phyloP scores from a whole-genome alignment of 306 rosid genomes.

The Trichosanthes truncata region DNA sequence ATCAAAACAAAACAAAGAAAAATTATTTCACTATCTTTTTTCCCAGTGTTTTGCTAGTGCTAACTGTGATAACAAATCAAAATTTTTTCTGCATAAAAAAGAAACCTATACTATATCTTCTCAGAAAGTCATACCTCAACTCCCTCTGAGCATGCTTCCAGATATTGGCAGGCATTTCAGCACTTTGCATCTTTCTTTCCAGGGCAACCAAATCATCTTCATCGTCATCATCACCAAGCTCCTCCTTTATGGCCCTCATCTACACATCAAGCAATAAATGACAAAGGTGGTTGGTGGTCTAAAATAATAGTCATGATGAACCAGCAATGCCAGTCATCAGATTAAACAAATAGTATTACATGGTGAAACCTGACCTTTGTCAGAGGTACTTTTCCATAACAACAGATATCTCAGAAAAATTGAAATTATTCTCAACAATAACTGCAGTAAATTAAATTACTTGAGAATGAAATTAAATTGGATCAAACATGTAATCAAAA shows the following conservation, averaged over 20 bases:
- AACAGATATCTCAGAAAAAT: not conserved
- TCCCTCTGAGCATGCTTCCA: constrained; percentile 96
- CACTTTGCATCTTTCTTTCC: constrained; percentile 95
- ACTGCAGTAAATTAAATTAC: not conserved
- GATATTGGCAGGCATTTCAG: constrained; percentile 89
- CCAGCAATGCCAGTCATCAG: not conserved
- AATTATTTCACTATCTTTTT: not conserved
- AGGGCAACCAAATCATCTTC: constrained; percentile 85
- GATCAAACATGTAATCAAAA: not conserved
- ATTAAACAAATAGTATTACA: not conserved
- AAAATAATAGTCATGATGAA: not conserved
- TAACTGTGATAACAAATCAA: not conserved
- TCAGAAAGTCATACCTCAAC: constrained; percentile 49
- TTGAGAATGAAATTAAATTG: not conserved
- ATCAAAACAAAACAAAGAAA: too few relatives aligned
- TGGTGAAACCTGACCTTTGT: not conserved
- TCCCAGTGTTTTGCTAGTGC: not conserved
- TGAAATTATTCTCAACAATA: not conserved
- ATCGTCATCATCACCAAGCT: constrained; percentile 98
- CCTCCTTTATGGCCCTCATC: constrained; percentile 99
- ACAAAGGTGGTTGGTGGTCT: not conserved
- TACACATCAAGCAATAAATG: constrained; percentile 26
- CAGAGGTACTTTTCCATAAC: not conserved
- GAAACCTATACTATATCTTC: not conserved
- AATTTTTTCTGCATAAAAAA: not conserved